Percentiles rank a stretch among this genome's conserved stretches.
Evolutionary conservation across 2,329 filamentous ascomycete species (phyloP).

Genomic region (Elsinoe ampelina): DNA sequence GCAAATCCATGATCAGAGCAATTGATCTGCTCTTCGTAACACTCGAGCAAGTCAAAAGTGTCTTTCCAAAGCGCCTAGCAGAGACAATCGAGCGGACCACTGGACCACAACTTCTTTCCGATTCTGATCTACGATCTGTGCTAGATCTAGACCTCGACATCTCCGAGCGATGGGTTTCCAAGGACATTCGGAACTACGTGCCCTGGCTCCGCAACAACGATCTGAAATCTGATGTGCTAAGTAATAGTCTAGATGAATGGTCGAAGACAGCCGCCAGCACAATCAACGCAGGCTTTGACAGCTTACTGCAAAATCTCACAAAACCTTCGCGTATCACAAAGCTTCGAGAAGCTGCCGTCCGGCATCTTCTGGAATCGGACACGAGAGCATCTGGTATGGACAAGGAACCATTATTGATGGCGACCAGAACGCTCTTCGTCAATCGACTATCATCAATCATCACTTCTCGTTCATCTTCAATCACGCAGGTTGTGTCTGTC

Average conservation of each 20-base stretch:
- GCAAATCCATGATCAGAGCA: constrained; percentile 51
- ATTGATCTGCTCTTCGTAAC: constrained; percentile 69
- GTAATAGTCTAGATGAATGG: constrained; percentile 53
- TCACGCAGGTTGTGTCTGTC: neutral
- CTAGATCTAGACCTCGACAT: constrained; percentile 69
- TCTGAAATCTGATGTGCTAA: constrained; percentile 31
- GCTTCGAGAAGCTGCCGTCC: constrained; percentile 13
- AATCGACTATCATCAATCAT: constrained; percentile 5
- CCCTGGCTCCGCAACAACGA: constrained; percentile 82
- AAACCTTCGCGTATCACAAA: neutral
- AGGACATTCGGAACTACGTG: constrained; percentile 75
- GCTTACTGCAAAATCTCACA: neutral
- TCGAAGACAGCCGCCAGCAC: constrained; percentile 57
- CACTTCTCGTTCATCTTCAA: neutral
- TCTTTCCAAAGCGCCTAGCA: constrained; percentile 64
- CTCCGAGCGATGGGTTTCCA: constrained; percentile 67
- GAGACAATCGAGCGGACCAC: constrained; percentile 63
- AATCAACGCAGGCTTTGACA: constrained; percentile 43
- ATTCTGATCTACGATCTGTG: constrained; percentile 54
- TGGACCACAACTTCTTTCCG: constrained; percentile 60
- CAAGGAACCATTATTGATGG: constrained; percentile 13
- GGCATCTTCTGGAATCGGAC: constrained; percentile 11
- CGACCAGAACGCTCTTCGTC: constrained; percentile 13
- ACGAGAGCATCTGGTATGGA: constrained; percentile 15
- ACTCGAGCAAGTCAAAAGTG: constrained; percentile 62